phyloP scores from a whole-genome alignment of 768 basidiomycete species.

The Podaxis sp. region DNA sequence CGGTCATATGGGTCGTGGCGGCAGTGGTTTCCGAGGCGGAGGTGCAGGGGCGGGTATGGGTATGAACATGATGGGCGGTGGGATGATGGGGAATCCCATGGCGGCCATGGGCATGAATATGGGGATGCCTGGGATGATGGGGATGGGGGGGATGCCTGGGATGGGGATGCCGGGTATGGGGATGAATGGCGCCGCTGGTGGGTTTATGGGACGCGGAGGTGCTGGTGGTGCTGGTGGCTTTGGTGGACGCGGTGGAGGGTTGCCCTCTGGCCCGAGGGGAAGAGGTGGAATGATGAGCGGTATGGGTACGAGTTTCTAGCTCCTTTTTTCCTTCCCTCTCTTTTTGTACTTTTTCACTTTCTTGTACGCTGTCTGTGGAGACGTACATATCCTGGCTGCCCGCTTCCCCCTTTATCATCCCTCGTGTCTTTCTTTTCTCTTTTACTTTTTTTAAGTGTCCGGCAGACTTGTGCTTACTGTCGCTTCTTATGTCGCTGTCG shows the following conservation, averaged over 20 bases:
- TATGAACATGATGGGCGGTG: slow-evolving; percentile 39
- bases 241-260: slow-evolving; percentile 31
- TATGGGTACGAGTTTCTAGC: slow-evolving; percentile 65
- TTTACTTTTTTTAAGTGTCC: slow-evolving; percentile 19
- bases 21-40: slow-evolving; percentile 31
- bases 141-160: slow-evolving; percentile 37
- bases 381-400: slow-evolving; percentile 5
- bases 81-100: slow-evolving; percentile 34
- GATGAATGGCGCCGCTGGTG: slow-evolving; percentile 26
- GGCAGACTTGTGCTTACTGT: slow-evolving; percentile 43
- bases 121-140: slow-evolving; percentile 36
- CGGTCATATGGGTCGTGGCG: slow-evolving; percentile 31
- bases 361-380: not conserved
- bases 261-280: slow-evolving; percentile 51
- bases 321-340: slow-evolving; percentile 16
- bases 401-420: slow-evolving; percentile 15
- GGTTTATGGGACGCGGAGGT: slow-evolving; percentile 47
- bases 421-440: slow-evolving; percentile 21
- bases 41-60: slow-evolving; percentile 34
- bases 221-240: slow-evolving; percentile 36
- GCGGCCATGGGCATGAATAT: slow-evolving; percentile 30
- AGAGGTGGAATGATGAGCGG: slow-evolving; percentile 59
- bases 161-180: slow-evolving; percentile 24
- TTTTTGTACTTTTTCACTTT: slow-evolving; percentile 18
- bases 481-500: slow-evolving; percentile 14